Percentiles rank a stretch among this genome's conserved stretches.
Evolutionary conservation across 352 stramenopile species (phyloP).

Genomic region (Phytophthora capsici): DNA sequence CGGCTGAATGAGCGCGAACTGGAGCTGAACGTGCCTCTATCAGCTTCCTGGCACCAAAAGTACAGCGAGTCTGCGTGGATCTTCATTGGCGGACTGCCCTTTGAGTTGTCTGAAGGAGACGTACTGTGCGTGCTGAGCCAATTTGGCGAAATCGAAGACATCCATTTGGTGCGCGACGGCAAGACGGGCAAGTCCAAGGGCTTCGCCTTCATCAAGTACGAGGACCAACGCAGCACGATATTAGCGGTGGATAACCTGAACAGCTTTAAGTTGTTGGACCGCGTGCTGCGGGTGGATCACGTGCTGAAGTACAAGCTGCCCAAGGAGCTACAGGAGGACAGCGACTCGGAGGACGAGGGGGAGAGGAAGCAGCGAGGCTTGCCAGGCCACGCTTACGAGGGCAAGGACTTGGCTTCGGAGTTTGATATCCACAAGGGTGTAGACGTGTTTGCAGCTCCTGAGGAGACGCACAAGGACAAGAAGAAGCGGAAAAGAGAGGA

Average conservation of each 20-base stretch:
- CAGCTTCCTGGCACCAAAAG: constrained; percentile 83
- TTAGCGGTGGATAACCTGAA: constrained; percentile 99
- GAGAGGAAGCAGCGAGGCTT: constrained; percentile 49
- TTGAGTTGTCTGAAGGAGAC: constrained; percentile 96
- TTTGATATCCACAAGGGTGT: constrained; percentile 82
- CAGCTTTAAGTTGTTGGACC: constrained; percentile 89
- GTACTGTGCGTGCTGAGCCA: constrained; percentile 93
- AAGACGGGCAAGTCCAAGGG: constrained; percentile 96
- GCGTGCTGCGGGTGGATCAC: constrained; percentile 96
- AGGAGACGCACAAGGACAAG: constrained; percentile 60
- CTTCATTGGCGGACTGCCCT: constrained; percentile 94
- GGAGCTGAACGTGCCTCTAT: constrained; percentile 70
- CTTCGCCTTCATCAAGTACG: constrained; percentile 98
- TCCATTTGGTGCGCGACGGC: constrained; percentile 96
- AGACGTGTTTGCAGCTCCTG: constrained; percentile 80
- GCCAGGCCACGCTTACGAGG: constrained; percentile 89
- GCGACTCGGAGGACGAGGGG: constrained; percentile 58
- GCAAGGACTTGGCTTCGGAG: constrained; percentile 76
- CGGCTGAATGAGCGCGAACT: constrained; percentile 86
- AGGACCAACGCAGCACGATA: constrained; percentile 96
- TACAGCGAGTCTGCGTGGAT: constrained; percentile 97
- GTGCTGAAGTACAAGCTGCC: constrained; percentile 98
- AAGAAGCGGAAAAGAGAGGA: constrained; percentile 66
- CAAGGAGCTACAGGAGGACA: constrained; percentile 87
- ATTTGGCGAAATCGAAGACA: constrained; percentile 94